Evolutionary conservation across 192 early-diverging fungal genomes (phyloP).

Genomic region (Umbelopsis ramanniana): DNA sequence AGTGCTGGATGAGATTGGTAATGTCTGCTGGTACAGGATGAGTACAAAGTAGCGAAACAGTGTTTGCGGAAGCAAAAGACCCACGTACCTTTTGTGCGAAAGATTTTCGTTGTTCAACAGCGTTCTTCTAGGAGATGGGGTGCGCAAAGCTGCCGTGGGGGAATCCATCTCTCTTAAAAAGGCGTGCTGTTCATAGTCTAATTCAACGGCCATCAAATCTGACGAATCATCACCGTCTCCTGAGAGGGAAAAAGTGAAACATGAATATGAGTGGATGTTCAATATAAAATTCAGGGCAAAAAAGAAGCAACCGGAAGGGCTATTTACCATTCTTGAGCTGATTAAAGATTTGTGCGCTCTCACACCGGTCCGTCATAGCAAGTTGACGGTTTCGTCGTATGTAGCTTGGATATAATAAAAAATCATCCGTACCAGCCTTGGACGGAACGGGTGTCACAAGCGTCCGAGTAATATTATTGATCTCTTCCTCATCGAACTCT

Average conservation of each 20-base stretch:
- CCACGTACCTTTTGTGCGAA: background rate
- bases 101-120: background rate
- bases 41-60: background rate
- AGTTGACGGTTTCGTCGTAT: constrained; percentile 11
- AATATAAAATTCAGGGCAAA: background rate
- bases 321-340: constrained; percentile 4
- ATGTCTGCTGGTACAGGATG: background rate
- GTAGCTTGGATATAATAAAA: background rate
- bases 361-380: background rate
- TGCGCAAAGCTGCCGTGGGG: background rate
- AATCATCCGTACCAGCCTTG: constrained; percentile 7
- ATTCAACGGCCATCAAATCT: constrained; percentile 19
- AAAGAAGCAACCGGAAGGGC: background rate
- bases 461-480: constrained; percentile 3
- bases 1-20: background rate
- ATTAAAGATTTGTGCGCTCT: constrained; percentile 23
- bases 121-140: background rate
- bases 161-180: constrained; percentile 14
- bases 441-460: background rate
- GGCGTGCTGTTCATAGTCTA: constrained; percentile 2
- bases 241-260: constrained; percentile 8
- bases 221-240: constrained; percentile 13
- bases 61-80: too few species aligned
- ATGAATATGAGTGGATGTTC: background rate
- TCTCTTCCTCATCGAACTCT: constrained; percentile 13